These are phyloP conservation scores for Scopulariopsis brevicaulis DNA, from an alignment of 2,329 filamentous ascomycete genomes.

Conservation along the genomic window DNA sequence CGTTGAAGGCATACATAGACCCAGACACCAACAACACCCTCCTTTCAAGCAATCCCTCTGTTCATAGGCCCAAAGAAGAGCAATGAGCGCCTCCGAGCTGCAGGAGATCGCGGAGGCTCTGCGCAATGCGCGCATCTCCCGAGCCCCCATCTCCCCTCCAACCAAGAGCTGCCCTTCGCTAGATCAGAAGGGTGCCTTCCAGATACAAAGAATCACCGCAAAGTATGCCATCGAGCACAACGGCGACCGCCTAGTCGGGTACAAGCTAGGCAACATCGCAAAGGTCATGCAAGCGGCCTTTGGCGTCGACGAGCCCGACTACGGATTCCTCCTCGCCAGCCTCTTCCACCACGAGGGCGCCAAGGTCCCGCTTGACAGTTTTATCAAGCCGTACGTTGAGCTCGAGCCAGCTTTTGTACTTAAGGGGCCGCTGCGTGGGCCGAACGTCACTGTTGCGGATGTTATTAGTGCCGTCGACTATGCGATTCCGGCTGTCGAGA, in stretches of 20 bases:
- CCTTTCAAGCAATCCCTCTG: too few species aligned
- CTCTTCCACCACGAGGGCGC: background rate
- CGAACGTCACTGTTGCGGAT: background rate
- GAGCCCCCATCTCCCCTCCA: background rate
- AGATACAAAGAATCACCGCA: background rate
- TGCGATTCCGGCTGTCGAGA: background rate
- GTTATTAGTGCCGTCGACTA: background rate
- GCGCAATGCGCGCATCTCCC: background rate
- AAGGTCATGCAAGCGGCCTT: background rate
- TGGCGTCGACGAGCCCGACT: background rate
- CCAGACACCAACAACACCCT: too few species aligned
- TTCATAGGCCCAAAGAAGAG: background rate
- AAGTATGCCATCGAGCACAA: background rate
- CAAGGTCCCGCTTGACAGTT: background rate
- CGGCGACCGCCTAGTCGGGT: background rate
- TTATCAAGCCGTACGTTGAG: background rate
- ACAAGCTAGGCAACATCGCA: background rate
- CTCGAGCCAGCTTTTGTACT: background rate
- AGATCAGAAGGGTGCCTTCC: background rate
- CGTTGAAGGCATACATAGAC: too few species aligned
- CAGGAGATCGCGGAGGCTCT: background rate
- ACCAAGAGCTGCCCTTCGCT: background rate
- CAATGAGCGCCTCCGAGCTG: background rate
- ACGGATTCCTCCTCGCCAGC: background rate
- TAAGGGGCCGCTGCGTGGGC: background rate